Percentiles rank a stretch among this genome's conserved stretches.
Evolutionary conservation across 768 basidiomycete species (phyloP).

Genomic region (Psilocybe cubensis): DNA sequence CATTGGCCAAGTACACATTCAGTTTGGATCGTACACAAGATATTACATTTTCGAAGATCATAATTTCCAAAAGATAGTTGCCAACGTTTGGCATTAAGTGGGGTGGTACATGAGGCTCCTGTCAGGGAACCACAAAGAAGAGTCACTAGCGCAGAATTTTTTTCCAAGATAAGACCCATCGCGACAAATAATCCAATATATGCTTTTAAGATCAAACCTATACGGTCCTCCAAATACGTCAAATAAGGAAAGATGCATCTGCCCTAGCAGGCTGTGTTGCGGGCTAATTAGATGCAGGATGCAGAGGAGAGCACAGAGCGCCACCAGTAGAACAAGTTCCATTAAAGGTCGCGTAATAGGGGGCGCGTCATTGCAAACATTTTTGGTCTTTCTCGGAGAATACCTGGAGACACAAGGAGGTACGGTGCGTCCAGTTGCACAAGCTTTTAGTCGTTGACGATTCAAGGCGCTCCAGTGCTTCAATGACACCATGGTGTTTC

Average conservation of each 20-base stretch:
- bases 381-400: not conserved
- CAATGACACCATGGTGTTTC: conserved; percentile 8
- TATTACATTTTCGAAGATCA: not conserved
- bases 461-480: conserved; percentile 8
- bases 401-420: too few relatives aligned
- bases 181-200: not conserved
- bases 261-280: not conserved
- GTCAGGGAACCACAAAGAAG: conserved; percentile 3
- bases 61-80: not conserved
- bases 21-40: not conserved
- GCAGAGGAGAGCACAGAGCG: not conserved
- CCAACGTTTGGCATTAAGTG: not conserved
- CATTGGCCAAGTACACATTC: too few relatives aligned
- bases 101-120: conserved; percentile 3
- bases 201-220: not conserved
- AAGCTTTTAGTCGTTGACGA: conserved; percentile 2
- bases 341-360: not conserved
- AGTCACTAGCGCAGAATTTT: not conserved
- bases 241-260: not conserved
- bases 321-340: not conserved
- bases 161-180: not conserved
- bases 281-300: not conserved
- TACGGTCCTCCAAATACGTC: not conserved
- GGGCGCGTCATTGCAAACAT: not conserved
- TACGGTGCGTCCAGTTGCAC: not conserved